Evolutionary conservation across 2,329 filamentous ascomycete species (phyloP), one percentile per base, ranked within the genome.

Genomic region (Colletotrichum sp.): DNA sequence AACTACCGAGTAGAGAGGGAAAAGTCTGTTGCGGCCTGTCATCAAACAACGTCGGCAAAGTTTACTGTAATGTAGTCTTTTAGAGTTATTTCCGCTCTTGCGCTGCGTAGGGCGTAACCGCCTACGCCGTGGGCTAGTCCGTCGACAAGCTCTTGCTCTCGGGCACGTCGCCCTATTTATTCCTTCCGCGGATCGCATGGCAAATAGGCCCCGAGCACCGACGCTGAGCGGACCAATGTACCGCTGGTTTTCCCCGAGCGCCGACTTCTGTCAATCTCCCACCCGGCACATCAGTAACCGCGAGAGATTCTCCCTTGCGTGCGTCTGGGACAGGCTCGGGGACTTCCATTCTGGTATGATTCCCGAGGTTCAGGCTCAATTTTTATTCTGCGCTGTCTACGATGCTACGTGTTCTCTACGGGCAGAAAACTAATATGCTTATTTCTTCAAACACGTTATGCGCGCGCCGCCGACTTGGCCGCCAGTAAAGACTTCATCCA

Each of bases 401-500:
- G n/a, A 21, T 52, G 44, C 44, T 52, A 52, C 44, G 44, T 52
- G 44, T 21, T 52, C n/a, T 3, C 44, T 52, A 21, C 0, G n/a
- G 44, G 44, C 44, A 21, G 44, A 52, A 52, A 15, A 28, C 28
- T n/a, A 21, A 30, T 6, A 16, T 52, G 15, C 55, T 10, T 68
- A 69, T 24, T 60, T 76, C 21, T 65, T 76, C 24, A 32, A 65
- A 39, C 74, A 76, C 10, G 70, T 77, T 36, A 79, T 77, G 18
- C 78, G 65, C 3, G 52, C 71, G 18, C 78, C 78, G 2, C 78
- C 78, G 6, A 79, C 66, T n/a, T 66, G 55, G 3, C 78, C 70
- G 8, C 67, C 64, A 3, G 44, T 26, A n/a, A 79, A 79, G 13
- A 79, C 67, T 18, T 68, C 72, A 28, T 79, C 77, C 4, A 79